phyloP scores from a whole-genome alignment of 257 asterid genomes.

The Solanum sejunctum region DNA sequence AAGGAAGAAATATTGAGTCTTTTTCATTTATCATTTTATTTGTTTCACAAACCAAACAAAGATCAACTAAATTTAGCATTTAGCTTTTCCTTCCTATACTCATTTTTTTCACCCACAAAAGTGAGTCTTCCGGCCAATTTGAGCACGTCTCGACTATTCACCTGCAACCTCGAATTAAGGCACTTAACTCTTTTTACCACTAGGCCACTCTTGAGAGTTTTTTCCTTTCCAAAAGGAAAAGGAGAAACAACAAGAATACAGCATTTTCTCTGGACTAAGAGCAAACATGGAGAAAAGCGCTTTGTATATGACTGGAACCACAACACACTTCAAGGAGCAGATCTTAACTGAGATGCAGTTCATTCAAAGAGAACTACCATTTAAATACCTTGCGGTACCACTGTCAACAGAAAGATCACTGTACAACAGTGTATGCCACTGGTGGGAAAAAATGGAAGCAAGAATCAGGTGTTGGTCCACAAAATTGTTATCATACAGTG shows the following conservation, averaged over 20 bases:
- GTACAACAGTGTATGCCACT: too few relatives aligned
- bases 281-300: too few relatives aligned
- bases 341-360: too few relatives aligned
- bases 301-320: too few relatives aligned
- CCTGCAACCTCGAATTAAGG: neutral
- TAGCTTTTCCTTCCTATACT: neutral
- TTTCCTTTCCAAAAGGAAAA: neutral
- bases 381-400: too few relatives aligned
- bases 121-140: neutral
- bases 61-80: neutral
- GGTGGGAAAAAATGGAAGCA: too few relatives aligned
- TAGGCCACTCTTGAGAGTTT: neutral
- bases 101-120: neutral
- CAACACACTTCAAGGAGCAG: too few relatives aligned
- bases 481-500: too few relatives aligned
- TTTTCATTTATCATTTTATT: neutral
- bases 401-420: too few relatives aligned
- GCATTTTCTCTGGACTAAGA: too few relatives aligned
- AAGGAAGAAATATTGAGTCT: neutral
- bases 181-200: neutral
- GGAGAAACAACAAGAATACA: neutral
- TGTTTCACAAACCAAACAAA: neutral
- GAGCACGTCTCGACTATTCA: neutral
- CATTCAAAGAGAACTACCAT: too few relatives aligned
- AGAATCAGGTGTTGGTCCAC: too few relatives aligned